Conservation (phyloP, 805 yeast species). For the Candida vartiovaarae region DNA sequence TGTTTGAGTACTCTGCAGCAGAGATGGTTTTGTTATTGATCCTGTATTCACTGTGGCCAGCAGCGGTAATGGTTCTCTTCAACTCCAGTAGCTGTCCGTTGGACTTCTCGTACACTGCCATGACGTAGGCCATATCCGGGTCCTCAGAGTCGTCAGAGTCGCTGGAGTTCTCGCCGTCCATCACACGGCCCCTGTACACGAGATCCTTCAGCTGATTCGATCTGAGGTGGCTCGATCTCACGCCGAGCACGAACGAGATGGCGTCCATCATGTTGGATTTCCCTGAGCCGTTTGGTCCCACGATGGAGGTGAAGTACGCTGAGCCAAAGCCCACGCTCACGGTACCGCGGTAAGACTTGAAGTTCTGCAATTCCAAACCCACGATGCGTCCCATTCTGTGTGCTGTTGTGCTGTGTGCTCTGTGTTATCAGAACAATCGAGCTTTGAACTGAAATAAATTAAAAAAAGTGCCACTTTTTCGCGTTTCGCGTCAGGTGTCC, state of each 20-base stretch:
- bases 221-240: constrained; percentile 66
- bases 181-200: constrained; percentile 64
- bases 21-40: constrained; percentile 56
- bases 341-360: constrained; percentile 84
- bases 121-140: constrained; percentile 58
- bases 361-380: constrained; percentile 74
- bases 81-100: constrained; percentile 53
- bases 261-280: constrained; percentile 98
- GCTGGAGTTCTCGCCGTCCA: constrained; percentile 21
- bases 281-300: constrained; percentile 99
- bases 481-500: not conserved
- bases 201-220: constrained; percentile 69
- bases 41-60: constrained; percentile 62
- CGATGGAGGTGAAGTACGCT: constrained; percentile 78
- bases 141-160: constrained; percentile 18
- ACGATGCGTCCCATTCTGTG: constrained; percentile 69
- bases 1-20: constrained; percentile 55
- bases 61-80: constrained; percentile 50
- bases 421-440: no score
- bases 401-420: no score
- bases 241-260: constrained; percentile 88
- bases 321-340: constrained; percentile 77
- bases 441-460: no score
- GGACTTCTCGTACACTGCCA: constrained; percentile 64
- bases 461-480: not conserved